These are phyloP conservation scores for Phialophora macrospora DNA, from an alignment of 2,329 filamentous ascomycete genomes.

Conservation along the genomic window DNA sequence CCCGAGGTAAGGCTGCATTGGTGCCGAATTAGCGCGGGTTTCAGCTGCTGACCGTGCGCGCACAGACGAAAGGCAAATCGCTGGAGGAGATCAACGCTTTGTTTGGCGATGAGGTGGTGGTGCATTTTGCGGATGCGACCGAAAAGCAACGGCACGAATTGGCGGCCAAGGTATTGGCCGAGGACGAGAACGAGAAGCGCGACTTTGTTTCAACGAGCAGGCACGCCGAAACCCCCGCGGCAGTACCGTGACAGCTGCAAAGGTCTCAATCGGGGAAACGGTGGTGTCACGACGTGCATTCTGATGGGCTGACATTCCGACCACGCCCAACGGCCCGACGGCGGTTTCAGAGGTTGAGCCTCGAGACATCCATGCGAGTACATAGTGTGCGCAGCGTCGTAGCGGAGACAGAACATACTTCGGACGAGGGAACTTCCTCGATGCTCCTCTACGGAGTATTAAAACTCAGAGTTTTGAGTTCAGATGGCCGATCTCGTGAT, in stretches of 20 bases:
- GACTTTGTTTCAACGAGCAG: slow-evolving; percentile 20
- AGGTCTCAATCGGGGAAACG: slow-evolving; percentile 20
- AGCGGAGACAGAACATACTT: neutral
- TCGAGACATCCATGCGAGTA: neutral
- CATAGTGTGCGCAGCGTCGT: too few species aligned
- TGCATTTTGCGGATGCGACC: slow-evolving; percentile 38
- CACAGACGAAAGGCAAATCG: slow-evolving; percentile 30
- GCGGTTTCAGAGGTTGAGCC: neutral
- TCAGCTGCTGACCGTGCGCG: neutral
- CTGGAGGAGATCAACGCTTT: slow-evolving; percentile 37
- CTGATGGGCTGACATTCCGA: slow-evolving; percentile 8
- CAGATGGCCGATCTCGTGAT: slow-evolving; percentile 1
- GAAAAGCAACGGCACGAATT: slow-evolving; percentile 42
- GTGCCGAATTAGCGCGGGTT: neutral
- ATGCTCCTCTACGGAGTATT: neutral
- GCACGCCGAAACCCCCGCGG: slow-evolving; percentile 11
- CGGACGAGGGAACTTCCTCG: neutral
- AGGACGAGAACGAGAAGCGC: slow-evolving; percentile 28
- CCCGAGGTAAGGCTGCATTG: slow-evolving; percentile 47
- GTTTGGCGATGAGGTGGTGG: slow-evolving; percentile 33
- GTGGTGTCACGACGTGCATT: slow-evolving; percentile 3
- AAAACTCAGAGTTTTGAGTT: neutral
- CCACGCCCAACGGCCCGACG: neutral
- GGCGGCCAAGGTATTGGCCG: slow-evolving; percentile 25
- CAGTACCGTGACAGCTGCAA: slow-evolving; percentile 17